Evolutionary conservation across 208 protist species (phyloP).

Genomic region (Naegleria gruberi): DNA sequence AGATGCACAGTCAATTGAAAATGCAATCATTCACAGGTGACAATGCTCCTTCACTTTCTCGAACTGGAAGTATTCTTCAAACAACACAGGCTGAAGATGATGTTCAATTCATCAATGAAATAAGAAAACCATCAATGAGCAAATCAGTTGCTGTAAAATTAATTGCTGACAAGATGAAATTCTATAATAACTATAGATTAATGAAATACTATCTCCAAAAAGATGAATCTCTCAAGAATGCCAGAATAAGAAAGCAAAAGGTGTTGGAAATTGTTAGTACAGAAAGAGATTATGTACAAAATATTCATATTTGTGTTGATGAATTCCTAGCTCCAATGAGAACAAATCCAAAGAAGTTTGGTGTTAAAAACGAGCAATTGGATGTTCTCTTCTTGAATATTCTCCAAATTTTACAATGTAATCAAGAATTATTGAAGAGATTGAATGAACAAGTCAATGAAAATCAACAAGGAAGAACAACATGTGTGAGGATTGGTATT

Average conservation of each 20-base stretch:
- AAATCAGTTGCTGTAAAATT: too few relatives aligned
- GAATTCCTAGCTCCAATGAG: neutral
- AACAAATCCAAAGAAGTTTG: neutral
- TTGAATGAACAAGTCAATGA: neutral
- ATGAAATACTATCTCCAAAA: neutral
- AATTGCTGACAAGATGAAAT: neutral
- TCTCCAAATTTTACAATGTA: neutral
- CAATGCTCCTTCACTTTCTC: too few relatives aligned
- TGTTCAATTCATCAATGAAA: too few relatives aligned
- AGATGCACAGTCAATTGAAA: neutral
- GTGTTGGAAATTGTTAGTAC: neutral
- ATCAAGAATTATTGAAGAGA: neutral
- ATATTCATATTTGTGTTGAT: neutral
- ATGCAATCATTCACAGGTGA: neutral
- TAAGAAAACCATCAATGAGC: too few relatives aligned
- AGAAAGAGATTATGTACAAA: neutral
- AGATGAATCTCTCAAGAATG: neutral
- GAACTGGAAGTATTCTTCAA: too few relatives aligned
- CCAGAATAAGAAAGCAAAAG: constrained; percentile 1
- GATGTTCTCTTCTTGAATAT: neutral
- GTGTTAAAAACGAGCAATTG: neutral
- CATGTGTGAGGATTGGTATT: neutral
- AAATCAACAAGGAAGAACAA: neutral
- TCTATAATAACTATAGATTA: neutral
- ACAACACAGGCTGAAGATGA: too few relatives aligned